A percentile compares a stretch with the other conserved stretches of the same genome.
phyloP scores from a whole-genome alignment of 176 grass and related monocot species.

The Microstegium vimineum region DNA sequence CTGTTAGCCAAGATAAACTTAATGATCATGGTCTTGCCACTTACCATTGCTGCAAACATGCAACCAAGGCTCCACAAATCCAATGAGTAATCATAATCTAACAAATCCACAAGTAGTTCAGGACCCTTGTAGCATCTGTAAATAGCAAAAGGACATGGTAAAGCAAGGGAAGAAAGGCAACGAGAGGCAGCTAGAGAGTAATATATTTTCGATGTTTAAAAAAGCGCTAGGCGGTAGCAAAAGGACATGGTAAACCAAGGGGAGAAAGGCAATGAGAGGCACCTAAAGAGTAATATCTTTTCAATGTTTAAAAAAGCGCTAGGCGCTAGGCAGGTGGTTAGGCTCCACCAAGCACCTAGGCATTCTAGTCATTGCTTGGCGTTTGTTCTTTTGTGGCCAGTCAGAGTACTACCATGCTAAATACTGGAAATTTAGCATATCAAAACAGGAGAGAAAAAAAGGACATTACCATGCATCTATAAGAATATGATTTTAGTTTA shows the following conservation, averaged over 20 bases:
- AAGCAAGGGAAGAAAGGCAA: not conserved
- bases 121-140: slow-evolving; percentile 79
- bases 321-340: not conserved
- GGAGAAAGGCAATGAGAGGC: not conserved
- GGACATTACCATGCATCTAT: not conserved
- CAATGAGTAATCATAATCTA: slow-evolving; percentile 97
- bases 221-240: not conserved
- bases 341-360: not conserved
- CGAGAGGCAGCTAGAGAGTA: not conserved
- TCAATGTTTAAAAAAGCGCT: not conserved
- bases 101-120: slow-evolving; percentile 93
- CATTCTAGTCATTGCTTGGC: not conserved
- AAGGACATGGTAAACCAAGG: no score
- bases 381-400: not conserved
- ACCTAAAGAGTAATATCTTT: not conserved
- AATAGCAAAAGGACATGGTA: slow-evolving; percentile 4
- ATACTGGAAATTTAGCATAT: not conserved
- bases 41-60: slow-evolving; percentile 96
- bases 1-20: slow-evolving; percentile 4
- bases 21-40: slow-evolving; percentile 10
- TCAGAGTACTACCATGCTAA: not conserved
- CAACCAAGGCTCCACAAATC: slow-evolving; percentile 99
- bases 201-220: not conserved
- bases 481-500: not conserved
- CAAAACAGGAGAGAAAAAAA: not conserved